Percentiles rank a stretch among this genome's conserved stretches.
Conservation (phyloP, 1,284 basidiomycete genomes). For the Apiotrichum porosum region DNA sequence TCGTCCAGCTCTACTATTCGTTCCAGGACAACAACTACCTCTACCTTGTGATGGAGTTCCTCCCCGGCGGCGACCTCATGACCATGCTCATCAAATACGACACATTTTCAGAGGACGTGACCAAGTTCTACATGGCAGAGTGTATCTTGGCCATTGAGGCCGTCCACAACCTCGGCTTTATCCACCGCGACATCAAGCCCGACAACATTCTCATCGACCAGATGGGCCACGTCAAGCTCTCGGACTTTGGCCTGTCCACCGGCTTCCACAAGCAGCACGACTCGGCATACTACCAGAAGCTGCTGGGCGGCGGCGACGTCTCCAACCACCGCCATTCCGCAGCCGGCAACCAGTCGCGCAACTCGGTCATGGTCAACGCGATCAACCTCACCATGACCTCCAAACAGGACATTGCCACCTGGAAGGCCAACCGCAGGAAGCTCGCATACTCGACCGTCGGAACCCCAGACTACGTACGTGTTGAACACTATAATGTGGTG, state of each 20-base stretch:
- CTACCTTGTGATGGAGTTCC: conserved; percentile 98
- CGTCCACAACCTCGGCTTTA: conserved; percentile 97
- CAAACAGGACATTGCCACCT: conserved; percentile 91
- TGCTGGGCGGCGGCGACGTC: conserved; percentile 61
- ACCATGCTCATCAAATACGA: conserved; percentile 93
- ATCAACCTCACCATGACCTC: conserved; percentile 92
- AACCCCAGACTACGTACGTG: conserved; percentile 79
- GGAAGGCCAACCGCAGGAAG: conserved; percentile 98
- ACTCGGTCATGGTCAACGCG: conserved; percentile 91
- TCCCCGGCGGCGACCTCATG: conserved; percentile 97
- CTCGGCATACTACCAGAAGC: conserved; percentile 87
- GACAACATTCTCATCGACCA: conserved; percentile 97
- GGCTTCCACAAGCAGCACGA: conserved; percentile 94
- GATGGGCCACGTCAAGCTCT: conserved; percentile 88
- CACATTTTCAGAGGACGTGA: conserved; percentile 97
- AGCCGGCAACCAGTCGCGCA: conserved; percentile 54
- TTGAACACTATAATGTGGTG: too few relatives aligned
- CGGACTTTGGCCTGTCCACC: conserved; percentile 90
- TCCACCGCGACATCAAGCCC: conserved; percentile 95
- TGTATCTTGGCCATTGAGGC: conserved; percentile 97
- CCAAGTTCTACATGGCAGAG: conserved; percentile 98
- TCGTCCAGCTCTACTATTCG: conserved; percentile 97
- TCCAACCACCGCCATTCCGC: conserved; percentile 25
- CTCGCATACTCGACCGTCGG: conserved; percentile 97
- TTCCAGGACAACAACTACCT: conserved; percentile 96